Conservation (phyloP, 495 filamentous ascomycete genomes). For the Choiromyces venosus region DNA sequence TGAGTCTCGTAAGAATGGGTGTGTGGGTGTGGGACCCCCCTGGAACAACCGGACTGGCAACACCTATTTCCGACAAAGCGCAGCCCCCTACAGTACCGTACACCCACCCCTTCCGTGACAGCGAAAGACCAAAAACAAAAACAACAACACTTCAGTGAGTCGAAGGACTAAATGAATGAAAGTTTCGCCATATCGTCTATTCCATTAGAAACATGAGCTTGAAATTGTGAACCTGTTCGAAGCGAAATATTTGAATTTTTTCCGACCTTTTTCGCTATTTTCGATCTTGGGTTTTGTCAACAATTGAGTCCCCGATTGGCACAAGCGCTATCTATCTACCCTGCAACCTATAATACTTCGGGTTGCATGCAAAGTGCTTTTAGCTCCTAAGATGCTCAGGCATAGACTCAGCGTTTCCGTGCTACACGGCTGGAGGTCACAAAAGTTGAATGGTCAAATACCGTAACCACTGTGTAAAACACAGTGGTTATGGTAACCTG, state of each 20-base stretch:
- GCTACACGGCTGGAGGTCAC: background rate
- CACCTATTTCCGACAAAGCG: background rate
- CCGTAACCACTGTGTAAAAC: no score
- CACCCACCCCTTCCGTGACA: background rate
- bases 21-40: background rate
- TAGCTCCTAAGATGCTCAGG: background rate
- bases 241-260: background rate
- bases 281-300: background rate
- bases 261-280: background rate
- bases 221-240: background rate
- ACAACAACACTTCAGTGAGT: background rate
- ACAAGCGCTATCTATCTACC: background rate
- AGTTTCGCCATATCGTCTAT: background rate
- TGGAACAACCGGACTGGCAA: background rate
- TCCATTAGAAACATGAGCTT: background rate
- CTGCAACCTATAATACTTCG: background rate
- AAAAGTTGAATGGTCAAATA: background rate
- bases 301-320: background rate
- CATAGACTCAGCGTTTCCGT: background rate
- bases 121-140: background rate
- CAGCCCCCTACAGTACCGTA: background rate
- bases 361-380: background rate
- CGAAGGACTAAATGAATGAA: background rate
- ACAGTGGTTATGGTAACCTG: no score
- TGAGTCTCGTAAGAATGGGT: background rate